Percentiles rank a stretch among this genome's conserved stretches.
phyloP scores from a whole-genome alignment of 805 yeast species.

The Spathaspora arborariae region DNA sequence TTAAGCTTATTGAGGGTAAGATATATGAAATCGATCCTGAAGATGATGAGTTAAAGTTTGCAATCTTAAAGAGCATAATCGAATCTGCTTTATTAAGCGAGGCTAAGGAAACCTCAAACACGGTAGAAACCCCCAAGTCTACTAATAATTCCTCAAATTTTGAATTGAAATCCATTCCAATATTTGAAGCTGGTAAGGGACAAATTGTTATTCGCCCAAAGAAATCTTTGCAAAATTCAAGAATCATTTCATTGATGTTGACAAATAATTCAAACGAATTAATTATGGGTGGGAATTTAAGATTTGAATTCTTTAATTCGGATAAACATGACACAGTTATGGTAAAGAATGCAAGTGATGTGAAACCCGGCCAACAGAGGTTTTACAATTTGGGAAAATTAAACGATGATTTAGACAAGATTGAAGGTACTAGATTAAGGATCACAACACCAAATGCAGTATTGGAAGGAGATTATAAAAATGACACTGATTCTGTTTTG shows the following conservation, averaged over 20 bases:
- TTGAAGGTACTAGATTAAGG: conserved; percentile 17
- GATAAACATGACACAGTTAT: conserved; percentile 11
- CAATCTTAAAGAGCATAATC: conserved; percentile 19
- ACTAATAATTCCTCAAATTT: background rate
- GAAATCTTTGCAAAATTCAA: conserved; percentile 14
- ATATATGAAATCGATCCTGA: conserved; percentile 3
- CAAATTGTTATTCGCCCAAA: conserved; percentile 14
- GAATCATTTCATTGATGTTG: conserved; percentile 21
- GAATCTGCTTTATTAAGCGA: conserved; percentile 5
- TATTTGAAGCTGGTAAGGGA: background rate
- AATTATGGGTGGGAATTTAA: conserved; percentile 26
- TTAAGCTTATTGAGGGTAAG: conserved; percentile 9
- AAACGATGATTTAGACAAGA: conserved; percentile 11
- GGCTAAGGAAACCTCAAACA: background rate
- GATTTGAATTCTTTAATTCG: conserved; percentile 20
- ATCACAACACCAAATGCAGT: conserved; percentile 15
- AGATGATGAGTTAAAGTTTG: conserved; percentile 21
- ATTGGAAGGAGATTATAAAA: conserved; percentile 8
- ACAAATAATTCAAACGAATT: conserved; percentile 17
- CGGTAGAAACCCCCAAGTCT: background rate
- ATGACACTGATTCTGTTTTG: conserved; percentile 6
- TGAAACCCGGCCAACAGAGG: conserved; percentile 23
- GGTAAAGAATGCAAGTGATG: conserved; percentile 22
- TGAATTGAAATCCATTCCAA: background rate
- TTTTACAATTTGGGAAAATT: conserved; percentile 23